phyloP scores from a whole-genome alignment of 352 stramenopile genomes.

The Phytophthora parvispora region DNA sequence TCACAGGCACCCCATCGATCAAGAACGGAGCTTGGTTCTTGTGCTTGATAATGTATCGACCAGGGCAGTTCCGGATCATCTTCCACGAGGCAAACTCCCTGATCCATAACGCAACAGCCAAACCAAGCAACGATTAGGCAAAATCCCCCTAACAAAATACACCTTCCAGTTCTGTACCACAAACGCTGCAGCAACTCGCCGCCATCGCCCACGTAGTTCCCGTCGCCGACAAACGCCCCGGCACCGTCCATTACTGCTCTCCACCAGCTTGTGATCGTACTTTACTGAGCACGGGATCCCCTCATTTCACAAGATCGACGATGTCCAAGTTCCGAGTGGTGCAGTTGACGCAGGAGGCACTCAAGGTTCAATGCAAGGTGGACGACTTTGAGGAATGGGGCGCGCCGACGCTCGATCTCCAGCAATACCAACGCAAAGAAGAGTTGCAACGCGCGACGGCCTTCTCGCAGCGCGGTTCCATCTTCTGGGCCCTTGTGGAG shows the following conservation, averaged over 20 bases:
- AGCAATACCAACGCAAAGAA: constrained; percentile 65
- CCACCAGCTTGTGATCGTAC: constrained; percentile 1
- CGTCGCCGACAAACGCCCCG: constrained; percentile 51
- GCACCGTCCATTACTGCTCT: constrained; percentile 18
- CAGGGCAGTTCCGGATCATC: constrained; percentile 80
- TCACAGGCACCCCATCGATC: constrained; percentile 42
- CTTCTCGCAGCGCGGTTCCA: constrained; percentile 62
- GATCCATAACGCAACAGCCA: neutral
- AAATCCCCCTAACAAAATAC: neutral
- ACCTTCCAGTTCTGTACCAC: constrained; percentile 35
- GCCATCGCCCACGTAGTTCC: constrained; percentile 62
- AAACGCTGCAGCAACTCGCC: constrained; percentile 57
- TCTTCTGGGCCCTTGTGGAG: constrained; percentile 78
- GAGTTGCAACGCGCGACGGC: constrained; percentile 52
- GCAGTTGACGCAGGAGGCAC: constrained; percentile 47
- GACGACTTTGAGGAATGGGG: constrained; percentile 66
- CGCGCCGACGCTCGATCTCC: constrained; percentile 31
- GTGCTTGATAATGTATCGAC: constrained; percentile 74
- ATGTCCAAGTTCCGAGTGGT: constrained; percentile 47
- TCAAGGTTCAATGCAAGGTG: constrained; percentile 53
- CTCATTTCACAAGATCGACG: neutral
- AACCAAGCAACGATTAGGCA: neutral
- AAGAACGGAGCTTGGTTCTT: constrained; percentile 46
- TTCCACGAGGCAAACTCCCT: constrained; percentile 75
- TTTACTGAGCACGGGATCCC: neutral